These are phyloP conservation scores for Coleophoma crateriformis DNA, from an alignment of 2,329 filamentous ascomycete genomes.

Conservation along the genomic window DNA sequence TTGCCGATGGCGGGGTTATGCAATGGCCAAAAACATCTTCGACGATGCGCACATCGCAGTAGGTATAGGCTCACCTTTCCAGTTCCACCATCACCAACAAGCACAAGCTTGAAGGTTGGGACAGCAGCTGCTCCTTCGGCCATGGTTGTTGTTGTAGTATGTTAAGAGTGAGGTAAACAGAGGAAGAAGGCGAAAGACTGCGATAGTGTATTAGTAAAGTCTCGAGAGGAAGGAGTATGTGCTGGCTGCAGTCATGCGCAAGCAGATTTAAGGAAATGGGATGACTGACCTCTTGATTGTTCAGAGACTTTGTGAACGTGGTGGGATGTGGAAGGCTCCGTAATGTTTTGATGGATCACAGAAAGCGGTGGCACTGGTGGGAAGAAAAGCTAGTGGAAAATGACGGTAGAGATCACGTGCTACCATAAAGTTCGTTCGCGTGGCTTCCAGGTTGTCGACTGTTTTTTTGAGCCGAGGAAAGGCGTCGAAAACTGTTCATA, in stretches of 20 bases:
- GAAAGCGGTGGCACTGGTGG: slow-evolving; percentile 5
- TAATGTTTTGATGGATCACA: slow-evolving; percentile 24
- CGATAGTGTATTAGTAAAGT: neutral
- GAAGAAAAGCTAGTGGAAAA: slow-evolving; percentile 1
- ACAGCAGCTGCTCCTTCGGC: slow-evolving; percentile 45
- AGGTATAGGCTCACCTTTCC: slow-evolving; percentile 72
- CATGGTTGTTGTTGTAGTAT: slow-evolving; percentile 45
- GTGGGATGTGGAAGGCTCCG: slow-evolving; percentile 21
- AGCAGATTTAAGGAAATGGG: neutral
- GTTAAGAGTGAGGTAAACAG: slow-evolving; percentile 21
- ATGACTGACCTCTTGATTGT: slow-evolving; percentile 19
- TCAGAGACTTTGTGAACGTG: slow-evolving; percentile 23
- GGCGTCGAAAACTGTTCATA: too few relatives aligned
- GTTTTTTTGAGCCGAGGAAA: too few relatives aligned
- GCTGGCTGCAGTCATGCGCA: neutral
- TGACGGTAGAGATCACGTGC: neutral
- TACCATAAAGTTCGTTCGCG: neutral
- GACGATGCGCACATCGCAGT: neutral
- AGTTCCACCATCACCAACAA: slow-evolving; percentile 98
- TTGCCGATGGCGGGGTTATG: slow-evolving; percentile 16
- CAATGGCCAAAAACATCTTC: slow-evolving; percentile 5
- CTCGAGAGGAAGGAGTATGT: neutral
- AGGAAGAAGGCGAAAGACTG: slow-evolving; percentile 1
- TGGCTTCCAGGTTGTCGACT: neutral
- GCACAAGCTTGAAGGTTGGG: slow-evolving; percentile 99